Evolutionary conservation across 805 yeast genomes (phyloP).

Genomic region (Wickerhamiella azymoides): DNA sequence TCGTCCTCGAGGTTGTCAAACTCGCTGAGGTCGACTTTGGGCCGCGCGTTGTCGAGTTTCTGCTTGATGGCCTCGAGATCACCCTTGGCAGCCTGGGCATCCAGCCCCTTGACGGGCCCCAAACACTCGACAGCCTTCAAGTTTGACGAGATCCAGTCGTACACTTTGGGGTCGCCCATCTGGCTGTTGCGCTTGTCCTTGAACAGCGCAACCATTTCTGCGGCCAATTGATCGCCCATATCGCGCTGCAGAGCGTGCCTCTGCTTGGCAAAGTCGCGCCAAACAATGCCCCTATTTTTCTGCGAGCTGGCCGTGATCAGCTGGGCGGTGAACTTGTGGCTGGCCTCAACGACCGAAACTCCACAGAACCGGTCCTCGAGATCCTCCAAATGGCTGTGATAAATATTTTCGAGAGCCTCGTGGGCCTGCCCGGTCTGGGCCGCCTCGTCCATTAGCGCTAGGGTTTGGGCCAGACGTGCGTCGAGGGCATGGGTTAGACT

Average conservation of each 20-base stretch:
- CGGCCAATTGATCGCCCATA: slow-evolving; percentile 14
- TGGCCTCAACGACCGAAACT: slow-evolving; percentile 1
- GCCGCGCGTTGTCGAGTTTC: not conserved
- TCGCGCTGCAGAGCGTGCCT: slow-evolving; percentile 18
- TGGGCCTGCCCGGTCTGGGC: slow-evolving; percentile 10
- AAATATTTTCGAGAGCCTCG: slow-evolving; percentile 2
- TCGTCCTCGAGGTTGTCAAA: slow-evolving; percentile 5
- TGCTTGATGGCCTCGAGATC: slow-evolving; percentile 14
- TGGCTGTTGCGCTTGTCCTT: slow-evolving; percentile 16
- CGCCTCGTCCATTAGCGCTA: slow-evolving; percentile 13
- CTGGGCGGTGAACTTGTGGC: slow-evolving; percentile 15
- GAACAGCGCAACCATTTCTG: slow-evolving; percentile 18
- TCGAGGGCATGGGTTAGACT: slow-evolving; percentile 14
- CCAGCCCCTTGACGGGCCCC: slow-evolving; percentile 10
- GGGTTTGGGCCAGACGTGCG: slow-evolving; percentile 15
- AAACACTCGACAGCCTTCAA: slow-evolving; percentile 19
- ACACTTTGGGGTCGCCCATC: slow-evolving; percentile 12
- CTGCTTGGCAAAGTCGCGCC: slow-evolving; percentile 23
- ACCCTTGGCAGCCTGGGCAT: slow-evolving; percentile 14
- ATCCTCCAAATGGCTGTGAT: slow-evolving; percentile 10
- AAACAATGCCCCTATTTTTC: slow-evolving; percentile 18
- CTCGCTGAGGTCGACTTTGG: slow-evolving; percentile 7
- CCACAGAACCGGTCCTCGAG: slow-evolving; percentile 1
- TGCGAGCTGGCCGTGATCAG: slow-evolving; percentile 14
- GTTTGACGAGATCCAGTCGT: slow-evolving; percentile 20